Conservation (phyloP, 805 yeast species). For the Candida boidinii region DNA sequence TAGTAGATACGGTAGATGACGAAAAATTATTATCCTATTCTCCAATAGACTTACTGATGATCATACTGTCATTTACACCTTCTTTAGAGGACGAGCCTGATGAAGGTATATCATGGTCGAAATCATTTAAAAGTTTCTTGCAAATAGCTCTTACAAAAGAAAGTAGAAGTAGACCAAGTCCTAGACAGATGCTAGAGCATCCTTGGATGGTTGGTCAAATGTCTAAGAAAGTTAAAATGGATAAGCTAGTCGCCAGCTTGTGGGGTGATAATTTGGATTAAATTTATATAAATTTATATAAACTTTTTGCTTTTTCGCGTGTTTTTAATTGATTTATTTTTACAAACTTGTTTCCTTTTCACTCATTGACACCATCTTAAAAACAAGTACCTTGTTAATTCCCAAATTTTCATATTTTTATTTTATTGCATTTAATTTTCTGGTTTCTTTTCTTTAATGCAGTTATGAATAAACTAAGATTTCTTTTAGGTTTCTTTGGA, state of each 20-base stretch:
- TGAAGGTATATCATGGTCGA: slow-evolving; percentile 72
- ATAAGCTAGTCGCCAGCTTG: slow-evolving; percentile 65
- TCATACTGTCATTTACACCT: slow-evolving; percentile 80
- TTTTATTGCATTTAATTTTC: too few species aligned
- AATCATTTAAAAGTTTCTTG: slow-evolving; percentile 74
- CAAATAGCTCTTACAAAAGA: slow-evolving; percentile 76
- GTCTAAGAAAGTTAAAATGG: slow-evolving; percentile 73
- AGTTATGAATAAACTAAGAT: too few species aligned
- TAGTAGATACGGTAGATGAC: slow-evolving; percentile 31
- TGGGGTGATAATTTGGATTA: slow-evolving; percentile 37
- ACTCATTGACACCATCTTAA: too few species aligned
- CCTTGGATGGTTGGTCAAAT: slow-evolving; percentile 87
- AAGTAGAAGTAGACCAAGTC: slow-evolving; percentile 76
- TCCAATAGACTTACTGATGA: slow-evolving; percentile 80
- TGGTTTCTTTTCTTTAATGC: too few species aligned
- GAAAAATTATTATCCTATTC: slow-evolving; percentile 31
- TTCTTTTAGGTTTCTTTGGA: too few species aligned
- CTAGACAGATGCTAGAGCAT: slow-evolving; percentile 86
- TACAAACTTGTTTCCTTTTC: too few species aligned
- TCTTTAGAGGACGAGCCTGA: slow-evolving; percentile 68
- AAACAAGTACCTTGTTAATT: too few species aligned
- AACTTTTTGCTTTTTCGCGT: too few species aligned
- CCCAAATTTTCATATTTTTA: too few species aligned
- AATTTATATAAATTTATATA: too few species aligned
- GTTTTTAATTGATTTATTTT: too few species aligned